Conservation (phyloP, 495 filamentous ascomycete genomes). For the Oidiodendron maius region DNA sequence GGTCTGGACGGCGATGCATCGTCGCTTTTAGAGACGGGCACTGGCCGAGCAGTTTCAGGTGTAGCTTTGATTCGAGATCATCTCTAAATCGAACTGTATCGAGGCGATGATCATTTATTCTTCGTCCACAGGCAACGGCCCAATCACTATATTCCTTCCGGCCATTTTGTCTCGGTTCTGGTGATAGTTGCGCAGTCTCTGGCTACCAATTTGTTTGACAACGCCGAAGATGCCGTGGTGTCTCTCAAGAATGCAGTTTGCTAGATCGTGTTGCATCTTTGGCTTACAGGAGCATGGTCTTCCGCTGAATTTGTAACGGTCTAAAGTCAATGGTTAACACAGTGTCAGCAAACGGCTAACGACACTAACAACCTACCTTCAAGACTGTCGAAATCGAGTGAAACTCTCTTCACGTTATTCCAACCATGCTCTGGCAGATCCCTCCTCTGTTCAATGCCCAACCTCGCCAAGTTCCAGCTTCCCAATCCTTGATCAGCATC, state of each 20-base stretch:
- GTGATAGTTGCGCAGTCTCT: slow-evolving; percentile 9
- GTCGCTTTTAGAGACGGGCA: too few relatives aligned
- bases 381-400: slow-evolving; percentile 13
- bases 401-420: slow-evolving; percentile 8
- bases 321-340: background rate
- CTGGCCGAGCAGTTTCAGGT: too few relatives aligned
- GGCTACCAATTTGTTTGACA: slow-evolving; percentile 13
- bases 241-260: background rate
- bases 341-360: background rate
- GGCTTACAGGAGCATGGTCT: slow-evolving; percentile 10
- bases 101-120: too few relatives aligned
- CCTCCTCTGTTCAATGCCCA: slow-evolving; percentile 8
- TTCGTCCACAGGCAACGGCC: slow-evolving; percentile 4
- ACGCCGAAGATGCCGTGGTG: slow-evolving; percentile 12
- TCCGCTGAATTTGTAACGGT: slow-evolving; percentile 9
- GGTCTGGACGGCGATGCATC: too few relatives aligned
- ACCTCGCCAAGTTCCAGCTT: slow-evolving; percentile 11
- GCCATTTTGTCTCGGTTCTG: slow-evolving; percentile 4
- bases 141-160: slow-evolving; percentile 3
- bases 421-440: slow-evolving; percentile 10
- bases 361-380: slow-evolving; percentile 5
- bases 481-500: slow-evolving; percentile 8
- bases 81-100: too few relatives aligned
- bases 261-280: slow-evolving; percentile 6
- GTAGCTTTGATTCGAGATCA: too few relatives aligned